These are phyloP conservation scores for Veloboletus limbatus DNA, from an alignment of 1,284 basidiomycete genomes.

Conservation along the genomic window DNA sequence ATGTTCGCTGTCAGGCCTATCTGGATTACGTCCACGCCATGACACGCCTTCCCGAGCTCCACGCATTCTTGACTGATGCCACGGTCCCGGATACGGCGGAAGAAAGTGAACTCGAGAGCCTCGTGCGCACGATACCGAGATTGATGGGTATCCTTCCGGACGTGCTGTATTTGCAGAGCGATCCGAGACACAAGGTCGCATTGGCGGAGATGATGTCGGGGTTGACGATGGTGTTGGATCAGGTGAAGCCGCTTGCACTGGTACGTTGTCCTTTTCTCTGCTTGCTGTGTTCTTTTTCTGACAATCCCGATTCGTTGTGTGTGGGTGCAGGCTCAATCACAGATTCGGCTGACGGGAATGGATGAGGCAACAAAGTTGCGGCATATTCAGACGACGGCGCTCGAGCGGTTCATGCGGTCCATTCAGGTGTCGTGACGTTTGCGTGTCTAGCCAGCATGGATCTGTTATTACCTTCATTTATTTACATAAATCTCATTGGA, in stretches of 20 bases:
- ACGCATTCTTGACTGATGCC: slow-evolving; percentile 43
- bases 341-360: slow-evolving; percentile 42
- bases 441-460: slow-evolving; percentile 4
- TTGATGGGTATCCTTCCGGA: slow-evolving; percentile 72
- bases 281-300: neutral
- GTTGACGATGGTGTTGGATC: slow-evolving; percentile 59
- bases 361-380: slow-evolving; percentile 49
- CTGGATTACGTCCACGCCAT: slow-evolving; percentile 70
- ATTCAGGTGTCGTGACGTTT: slow-evolving; percentile 31
- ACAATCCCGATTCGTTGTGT: neutral
- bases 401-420: slow-evolving; percentile 45
- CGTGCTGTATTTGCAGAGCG: slow-evolving; percentile 52
- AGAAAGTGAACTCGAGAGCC: slow-evolving; percentile 55
- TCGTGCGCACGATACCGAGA: slow-evolving; percentile 60
- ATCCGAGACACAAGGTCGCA: slow-evolving; percentile 65
- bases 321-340: slow-evolving; percentile 37
- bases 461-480: slow-evolving; percentile 22
- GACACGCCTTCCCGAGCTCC: slow-evolving; percentile 56
- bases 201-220: slow-evolving; percentile 70
- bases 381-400: slow-evolving; percentile 51
- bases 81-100: slow-evolving; percentile 46
- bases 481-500: slow-evolving; percentile 9
- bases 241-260: slow-evolving; percentile 55
- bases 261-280: slow-evolving; percentile 40
- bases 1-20: slow-evolving; percentile 46